These are phyloP conservation scores for Panicum hallii DNA, from an alignment of 202 grass and related monocot genomes.

Conservation along the genomic window DNA sequence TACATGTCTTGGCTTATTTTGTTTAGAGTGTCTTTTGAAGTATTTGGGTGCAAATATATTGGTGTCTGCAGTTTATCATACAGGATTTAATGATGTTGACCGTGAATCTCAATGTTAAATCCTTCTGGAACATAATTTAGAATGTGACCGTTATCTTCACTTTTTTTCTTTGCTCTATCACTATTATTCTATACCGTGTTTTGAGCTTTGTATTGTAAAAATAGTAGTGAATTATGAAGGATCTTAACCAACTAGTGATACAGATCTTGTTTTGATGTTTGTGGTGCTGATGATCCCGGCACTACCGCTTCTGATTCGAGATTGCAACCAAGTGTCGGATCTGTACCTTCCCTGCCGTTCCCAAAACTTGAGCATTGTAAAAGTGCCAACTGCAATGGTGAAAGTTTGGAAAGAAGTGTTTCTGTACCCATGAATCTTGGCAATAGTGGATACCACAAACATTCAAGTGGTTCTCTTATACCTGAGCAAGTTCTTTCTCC, in stretches of 20 bases:
- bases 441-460: constrained; percentile 55
- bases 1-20: constrained; percentile 14
- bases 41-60: constrained; percentile 27
- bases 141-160: background rate
- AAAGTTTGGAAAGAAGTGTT: constrained; percentile 74
- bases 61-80: constrained; percentile 6
- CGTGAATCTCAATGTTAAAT: constrained; percentile 18
- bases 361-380: constrained; percentile 43
- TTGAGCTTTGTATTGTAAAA: constrained; percentile 26
- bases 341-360: constrained; percentile 47
- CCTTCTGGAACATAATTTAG: background rate
- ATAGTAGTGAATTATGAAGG: constrained; percentile 39
- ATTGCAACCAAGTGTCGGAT: constrained; percentile 43
- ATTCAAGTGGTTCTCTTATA: constrained; percentile 83
- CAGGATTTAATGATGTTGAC: background rate
- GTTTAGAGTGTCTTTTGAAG: constrained; percentile 1
- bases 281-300: constrained; percentile 56
- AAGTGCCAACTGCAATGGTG: constrained; percentile 58
- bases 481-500: constrained; percentile 87
- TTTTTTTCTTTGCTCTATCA: constrained; percentile 30
- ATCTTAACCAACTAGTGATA: constrained; percentile 42
- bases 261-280: constrained; percentile 93
- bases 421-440: constrained; percentile 64
- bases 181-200: constrained; percentile 21
- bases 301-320: constrained; percentile 49